phyloP scores from a whole-genome alignment of 2,329 filamentous ascomycete genomes.

The Verticillium nubilum region DNA sequence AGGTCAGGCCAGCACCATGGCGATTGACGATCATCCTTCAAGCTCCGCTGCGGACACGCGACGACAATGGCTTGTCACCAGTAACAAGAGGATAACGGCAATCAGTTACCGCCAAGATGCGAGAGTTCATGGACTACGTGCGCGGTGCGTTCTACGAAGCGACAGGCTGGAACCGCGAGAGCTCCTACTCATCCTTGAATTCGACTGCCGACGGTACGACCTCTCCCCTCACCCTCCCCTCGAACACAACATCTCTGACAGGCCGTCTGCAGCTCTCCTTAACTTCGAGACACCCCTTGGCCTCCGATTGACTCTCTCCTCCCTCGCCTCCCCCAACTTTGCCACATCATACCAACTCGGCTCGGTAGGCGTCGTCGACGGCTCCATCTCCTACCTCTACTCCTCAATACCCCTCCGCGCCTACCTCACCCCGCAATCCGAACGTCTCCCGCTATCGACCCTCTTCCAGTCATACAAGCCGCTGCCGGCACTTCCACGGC shows the following conservation, averaged over 20 bases:
- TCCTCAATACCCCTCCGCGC: slow-evolving; percentile 73
- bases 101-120: slow-evolving; percentile 49
- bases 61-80: not conserved
- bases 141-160: slow-evolving; percentile 84
- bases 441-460: slow-evolving; percentile 67
- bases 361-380: slow-evolving; percentile 85
- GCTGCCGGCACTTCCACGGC: slow-evolving; percentile 53
- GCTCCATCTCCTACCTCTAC: slow-evolving; percentile 95
- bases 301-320: slow-evolving; percentile 80
- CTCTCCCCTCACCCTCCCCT: not conserved
- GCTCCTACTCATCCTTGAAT: slow-evolving; percentile 84
- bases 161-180: slow-evolving; percentile 85
- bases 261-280: slow-evolving; percentile 59
- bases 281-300: slow-evolving; percentile 84
- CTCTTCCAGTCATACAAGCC: slow-evolving; percentile 81
- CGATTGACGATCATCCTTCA: not conserved
- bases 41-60: not conserved
- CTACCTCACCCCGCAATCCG: slow-evolving; percentile 62
- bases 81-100: not conserved
- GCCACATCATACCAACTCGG: slow-evolving; percentile 91
- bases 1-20: not conserved
- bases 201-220: slow-evolving; percentile 69
- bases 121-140: slow-evolving; percentile 97
- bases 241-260: not conserved
- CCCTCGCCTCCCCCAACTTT: slow-evolving; percentile 87